Base-by-base conservation (phyloP, 2,329 filamentous ascomycete genomes). In the Atkinsonella texensis region DNA sequence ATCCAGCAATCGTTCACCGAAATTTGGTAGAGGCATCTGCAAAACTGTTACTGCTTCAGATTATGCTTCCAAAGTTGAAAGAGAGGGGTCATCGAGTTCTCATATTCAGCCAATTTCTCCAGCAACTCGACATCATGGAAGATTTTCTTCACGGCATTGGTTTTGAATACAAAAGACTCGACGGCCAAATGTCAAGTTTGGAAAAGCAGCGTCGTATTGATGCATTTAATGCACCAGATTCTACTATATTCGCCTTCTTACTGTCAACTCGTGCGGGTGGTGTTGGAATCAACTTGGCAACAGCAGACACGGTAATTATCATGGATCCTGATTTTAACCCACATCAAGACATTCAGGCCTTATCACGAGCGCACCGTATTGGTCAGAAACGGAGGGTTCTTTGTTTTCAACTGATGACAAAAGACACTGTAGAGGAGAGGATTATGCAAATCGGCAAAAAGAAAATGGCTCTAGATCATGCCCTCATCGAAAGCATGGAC, bases 261-360 rank as follows among this genome's bases (percentile, higher is more conserved):
- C 75, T 98, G 0, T 97, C 91, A 0, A 98, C 94, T 3, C 84
- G 93, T 56, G 90, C 94, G 17, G 93, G 93, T 50, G 93, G 94
- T 61, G 91, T 98, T 0, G 94, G 93, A 15, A 98, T 98, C 72
- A 98, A 98, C 63, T 76, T 98, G 51, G 93, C 93, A 0, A 95
- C 90, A 8, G 93, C 93, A 2, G 93, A 98, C 63, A 98, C 93
- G 0, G 94, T 98, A 55, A 96, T 98, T 57, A 96, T 98, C 57
- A 81, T 97, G 58, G 90, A 98, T 60, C 89, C 89, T 0, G 93
- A 98, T 63, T 97, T 95, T 73, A 98, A 98, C 55, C 93, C 93
- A 0, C 93, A 98, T 63, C 93, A 98, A 67, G 94, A 98, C 62
- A 86, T 98, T 41, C 93, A 98, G 66, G 93, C 93, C 0, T 76